A percentile compares a stretch with the other conserved stretches of the same genome.
These are phyloP conservation scores for Exsudoporus floridanus DNA, from an alignment of 1,284 basidiomycete species.

Conservation along the genomic window DNA sequence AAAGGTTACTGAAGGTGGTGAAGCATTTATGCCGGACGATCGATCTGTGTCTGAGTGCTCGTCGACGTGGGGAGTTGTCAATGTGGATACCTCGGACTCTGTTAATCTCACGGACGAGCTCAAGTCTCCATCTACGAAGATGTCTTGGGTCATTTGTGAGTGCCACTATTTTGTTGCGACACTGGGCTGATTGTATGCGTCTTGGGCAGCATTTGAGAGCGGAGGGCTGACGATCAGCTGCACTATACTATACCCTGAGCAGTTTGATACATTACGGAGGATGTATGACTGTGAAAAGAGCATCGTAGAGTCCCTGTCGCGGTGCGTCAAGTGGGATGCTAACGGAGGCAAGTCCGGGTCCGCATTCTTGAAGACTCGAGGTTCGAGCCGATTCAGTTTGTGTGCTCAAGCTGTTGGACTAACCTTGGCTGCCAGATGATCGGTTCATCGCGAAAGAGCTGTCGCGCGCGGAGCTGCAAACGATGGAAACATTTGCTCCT, in stretches of 20 bases:
- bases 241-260: conserved; percentile 94
- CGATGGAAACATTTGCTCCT: conserved; percentile 95
- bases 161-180: conserved; percentile 9
- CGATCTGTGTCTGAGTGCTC: conserved; percentile 74
- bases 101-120: conserved; percentile 76
- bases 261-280: conserved; percentile 91
- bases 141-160: conserved; percentile 78
- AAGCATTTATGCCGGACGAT: conserved; percentile 86
- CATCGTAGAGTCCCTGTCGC: conserved; percentile 89
- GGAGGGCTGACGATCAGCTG: conserved; percentile 93
- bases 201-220: conserved; percentile 86
- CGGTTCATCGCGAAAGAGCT: conserved; percentile 98
- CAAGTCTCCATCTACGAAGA: conserved; percentile 71
- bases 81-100: conserved; percentile 63
- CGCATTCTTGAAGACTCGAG: conserved; percentile 93
- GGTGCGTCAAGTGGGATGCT: conserved; percentile 96
- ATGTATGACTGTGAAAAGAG: conserved; percentile 93
- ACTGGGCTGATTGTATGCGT: conserved; percentile 2
- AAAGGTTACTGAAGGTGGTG: conserved; percentile 65
- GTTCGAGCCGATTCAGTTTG: conserved; percentile 40
- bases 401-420: not conserved
- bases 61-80: conserved; percentile 86
- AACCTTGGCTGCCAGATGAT: conserved; percentile 62
- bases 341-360: conserved; percentile 96
- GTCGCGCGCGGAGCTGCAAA: conserved; percentile 88